Evolutionary conservation across 495 filamentous ascomycete genomes (phyloP), one percentile per base, ranked within the genome.

Genomic region (Hypoxylon lienhwacheense): DNA sequence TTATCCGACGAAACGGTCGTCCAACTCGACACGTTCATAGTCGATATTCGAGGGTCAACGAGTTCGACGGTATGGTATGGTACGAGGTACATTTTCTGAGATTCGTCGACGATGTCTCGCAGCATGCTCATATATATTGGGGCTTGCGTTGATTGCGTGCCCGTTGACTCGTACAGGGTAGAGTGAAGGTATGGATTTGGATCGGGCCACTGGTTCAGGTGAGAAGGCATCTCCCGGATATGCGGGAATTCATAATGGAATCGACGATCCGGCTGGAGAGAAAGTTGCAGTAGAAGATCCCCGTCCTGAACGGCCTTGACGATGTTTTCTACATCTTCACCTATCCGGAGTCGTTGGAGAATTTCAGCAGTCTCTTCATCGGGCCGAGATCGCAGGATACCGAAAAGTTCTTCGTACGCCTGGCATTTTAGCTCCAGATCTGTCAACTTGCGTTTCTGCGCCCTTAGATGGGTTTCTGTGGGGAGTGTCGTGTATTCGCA

Each of bases 171-270:
- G 25, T 17, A 57, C 10, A 54, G 32, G n/a, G 34, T 19, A 14
- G 53, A 51, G 11, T 70, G 66, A 19, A 72, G 32, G 22, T 70
- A 64, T 1, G 70, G 71, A 28, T 68, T 63, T 1, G 70, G 71
- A 28, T 68, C 61, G 3, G 65, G 57, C 37, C 65, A 65, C 7
- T 45, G 57, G 19, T 70, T 70, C 24, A 63, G 42, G 19, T 47
- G 44, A 7, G 25, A 21, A 12, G 72, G 72, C 69, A 75, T 75
- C 26, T 69, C 55, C 8, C 58, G 40, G 7, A 61, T 47, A 39
- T 70, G 69, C 16, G 72, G 72, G 34, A 75, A 75, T 36, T 71
- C 69, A 39, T 70, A 75, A 15, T 68, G 70, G 36, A 59, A 70
- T 14, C 68, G 56, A 36, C 65, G 41, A 26, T 74, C 69, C 3